These are phyloP conservation scores for Auriscalpium orientale DNA, from an alignment of 768 basidiomycete genomes.

Conservation along the genomic window DNA sequence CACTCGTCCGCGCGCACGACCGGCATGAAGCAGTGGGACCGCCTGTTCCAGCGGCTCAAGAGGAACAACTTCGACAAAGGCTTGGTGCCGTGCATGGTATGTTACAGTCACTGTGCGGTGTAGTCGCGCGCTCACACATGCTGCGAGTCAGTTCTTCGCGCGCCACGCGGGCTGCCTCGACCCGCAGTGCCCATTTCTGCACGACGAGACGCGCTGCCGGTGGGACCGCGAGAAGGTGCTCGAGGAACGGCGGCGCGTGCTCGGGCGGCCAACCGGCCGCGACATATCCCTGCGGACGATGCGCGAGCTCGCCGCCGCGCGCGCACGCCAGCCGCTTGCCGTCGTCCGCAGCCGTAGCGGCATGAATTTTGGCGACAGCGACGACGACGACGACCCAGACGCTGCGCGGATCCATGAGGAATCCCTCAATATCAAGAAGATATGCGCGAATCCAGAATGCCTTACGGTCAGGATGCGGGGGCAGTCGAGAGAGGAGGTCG, in stretches of 20 bases:
- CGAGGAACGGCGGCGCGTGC: constrained; percentile 1
- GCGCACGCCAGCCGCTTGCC: background rate
- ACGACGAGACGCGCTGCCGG: constrained; percentile 5
- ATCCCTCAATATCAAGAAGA: background rate
- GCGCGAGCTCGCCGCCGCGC: background rate
- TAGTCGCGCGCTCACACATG: background rate
- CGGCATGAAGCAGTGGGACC: constrained; percentile 8
- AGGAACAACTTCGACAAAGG: background rate
- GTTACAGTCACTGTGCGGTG: background rate
- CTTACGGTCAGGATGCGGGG: background rate
- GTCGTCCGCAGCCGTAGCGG: too few relatives aligned
- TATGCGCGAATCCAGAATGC: background rate
- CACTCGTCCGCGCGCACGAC: constrained; percentile 10
- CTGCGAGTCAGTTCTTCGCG: constrained; percentile 10
- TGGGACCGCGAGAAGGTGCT: constrained; percentile 9
- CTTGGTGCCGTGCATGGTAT: constrained; percentile 13
- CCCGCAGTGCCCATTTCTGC: constrained; percentile 10
- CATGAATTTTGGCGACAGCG: too few relatives aligned
- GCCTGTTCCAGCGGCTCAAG: constrained; percentile 5
- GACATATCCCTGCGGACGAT: background rate
- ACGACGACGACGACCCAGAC: background rate
- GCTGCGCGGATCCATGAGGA: background rate
- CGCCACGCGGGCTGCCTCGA: constrained; percentile 7
- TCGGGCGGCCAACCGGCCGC: constrained; percentile 4
- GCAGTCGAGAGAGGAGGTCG: background rate